A percentile compares a stretch with the other conserved stretches of the same genome.
Evolutionary conservation across 345 rosid genomes (phyloP).

Genomic region (Syzygium jambos): DNA sequence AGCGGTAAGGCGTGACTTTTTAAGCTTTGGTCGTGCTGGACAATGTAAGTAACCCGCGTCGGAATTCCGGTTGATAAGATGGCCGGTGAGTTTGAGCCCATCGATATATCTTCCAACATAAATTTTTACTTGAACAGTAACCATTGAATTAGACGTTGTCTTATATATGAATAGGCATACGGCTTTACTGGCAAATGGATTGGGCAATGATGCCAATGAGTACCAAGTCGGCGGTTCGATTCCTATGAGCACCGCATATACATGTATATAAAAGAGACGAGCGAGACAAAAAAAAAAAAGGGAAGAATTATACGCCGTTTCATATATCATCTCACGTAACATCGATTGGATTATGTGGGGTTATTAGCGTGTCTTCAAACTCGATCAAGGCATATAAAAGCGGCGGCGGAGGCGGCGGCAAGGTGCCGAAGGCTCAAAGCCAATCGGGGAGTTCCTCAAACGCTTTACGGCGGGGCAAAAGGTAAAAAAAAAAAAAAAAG

Average conservation of each 20-base stretch:
- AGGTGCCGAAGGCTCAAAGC: background rate
- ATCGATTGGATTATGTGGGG: background rate
- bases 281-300: no score
- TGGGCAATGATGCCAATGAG: no score
- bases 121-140: background rate
- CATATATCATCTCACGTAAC: background rate
- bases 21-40: background rate
- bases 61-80: background rate
- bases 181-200: no score
- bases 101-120: accelerated
- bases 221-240: no score
- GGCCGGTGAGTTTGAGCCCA: background rate
- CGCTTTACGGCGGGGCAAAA: background rate
- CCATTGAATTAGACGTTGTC: background rate
- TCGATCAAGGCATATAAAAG: background rate
- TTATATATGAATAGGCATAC: background rate
- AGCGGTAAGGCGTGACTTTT: no score
- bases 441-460: background rate
- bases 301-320: background rate
- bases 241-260: no score
- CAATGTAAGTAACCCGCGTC: no score
- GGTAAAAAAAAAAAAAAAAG: background rate
- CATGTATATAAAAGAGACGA: no score
- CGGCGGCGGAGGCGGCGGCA: background rate
- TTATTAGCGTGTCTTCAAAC: background rate